Percentiles rank a stretch among this genome's conserved stretches.
Evolutionary conservation across 2,329 filamentous ascomycete species (phyloP).

Genomic region (Dactylella cylindrospora): DNA sequence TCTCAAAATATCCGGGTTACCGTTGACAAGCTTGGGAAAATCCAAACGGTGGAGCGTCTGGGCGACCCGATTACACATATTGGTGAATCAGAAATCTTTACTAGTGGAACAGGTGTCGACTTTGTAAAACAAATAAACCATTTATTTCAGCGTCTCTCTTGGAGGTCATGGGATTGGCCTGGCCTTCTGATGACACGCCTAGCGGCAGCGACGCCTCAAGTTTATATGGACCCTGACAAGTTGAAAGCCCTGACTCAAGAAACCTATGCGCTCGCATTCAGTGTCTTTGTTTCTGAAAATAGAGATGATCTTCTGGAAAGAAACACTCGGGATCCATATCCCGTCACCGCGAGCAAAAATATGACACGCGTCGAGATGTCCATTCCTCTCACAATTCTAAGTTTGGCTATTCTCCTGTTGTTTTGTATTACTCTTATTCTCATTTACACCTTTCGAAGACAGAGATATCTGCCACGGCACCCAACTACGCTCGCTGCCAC

Average conservation of each 20-base stretch:
- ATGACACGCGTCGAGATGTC: slow-evolving; percentile 12
- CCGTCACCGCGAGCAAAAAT: neutral
- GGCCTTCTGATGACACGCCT: slow-evolving; percentile 17
- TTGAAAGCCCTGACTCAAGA: slow-evolving; percentile 2
- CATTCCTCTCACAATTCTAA: neutral
- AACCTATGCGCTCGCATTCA: slow-evolving; percentile 7
- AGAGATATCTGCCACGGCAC: slow-evolving; percentile 13
- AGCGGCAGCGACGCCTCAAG: neutral
- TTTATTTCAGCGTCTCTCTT: too few relatives aligned
- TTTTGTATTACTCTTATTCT: slow-evolving; percentile 9
- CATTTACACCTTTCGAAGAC: slow-evolving; percentile 12
- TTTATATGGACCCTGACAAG: slow-evolving; percentile 2
- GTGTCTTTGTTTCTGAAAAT: slow-evolving; percentile 16
- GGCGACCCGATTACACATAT: too few relatives aligned
- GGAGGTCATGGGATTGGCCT: slow-evolving; percentile 6
- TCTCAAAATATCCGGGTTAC: slow-evolving; percentile 11
- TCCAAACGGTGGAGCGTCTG: neutral
- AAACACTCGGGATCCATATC: neutral
- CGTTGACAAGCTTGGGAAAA: slow-evolving; percentile 8
- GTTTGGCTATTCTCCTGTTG: slow-evolving; percentile 6
- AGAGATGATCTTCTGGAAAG: neutral
- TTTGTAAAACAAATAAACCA: too few relatives aligned
- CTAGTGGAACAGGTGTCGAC: too few relatives aligned
- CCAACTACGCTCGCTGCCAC: slow-evolving; percentile 16
- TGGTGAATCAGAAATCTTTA: slow-evolving; percentile 9